Base-by-base conservation (phyloP, 441 rosid genomes). In the Bruguiera hainesii region DNA sequence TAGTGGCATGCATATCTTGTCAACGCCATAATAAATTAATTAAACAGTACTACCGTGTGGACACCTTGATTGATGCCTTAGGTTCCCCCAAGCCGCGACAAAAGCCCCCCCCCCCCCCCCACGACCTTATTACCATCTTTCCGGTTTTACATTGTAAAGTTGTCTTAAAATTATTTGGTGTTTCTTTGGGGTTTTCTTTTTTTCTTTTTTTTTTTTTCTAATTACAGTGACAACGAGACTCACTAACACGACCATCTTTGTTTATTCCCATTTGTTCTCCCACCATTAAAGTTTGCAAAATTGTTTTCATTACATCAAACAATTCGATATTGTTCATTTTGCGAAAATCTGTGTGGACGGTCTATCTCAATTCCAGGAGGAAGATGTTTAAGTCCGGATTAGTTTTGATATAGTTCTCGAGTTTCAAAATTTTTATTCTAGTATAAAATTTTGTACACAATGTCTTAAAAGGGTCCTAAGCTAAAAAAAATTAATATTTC, bases 181-280 rank as follows among this genome's bases (percentile, higher is more conserved):
- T 63, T 56, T 60, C 60, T 64, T 37, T 57, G 56, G 2, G 26
- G 26, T 1, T 49, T 59, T 62, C 29, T 33, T 18, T 1, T 18
- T 1, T 49, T 67, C 67, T 30, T 30, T 4, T 2, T 63, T 65
- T 65, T 1, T 49, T 66, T 59, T 29, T 58, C 11, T 3, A 16
- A 42, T 11, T 42, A 42, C 20, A 19, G 61, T 65, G 88, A 76
- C 56, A 64, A 71, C 55, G 88, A 78, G 78, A 79, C 76, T 78
- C 88, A 84, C 82, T 79, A 74, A 68, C 81, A 68, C 51, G 52
- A 2, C 74, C 61, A 61, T 35, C 16, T 55, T 68, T 60, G 25
- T 66, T 69, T 69, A 67, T 26, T 65, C 28, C n/a, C 28, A 42
- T 68, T 53, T n/a, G 3, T 29, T 67, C 30, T n/a, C 64, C 52